Evolutionary conservation across 768 basidiomycete genomes (phyloP).

Genomic region (Candolleomyces eurysporus): DNA sequence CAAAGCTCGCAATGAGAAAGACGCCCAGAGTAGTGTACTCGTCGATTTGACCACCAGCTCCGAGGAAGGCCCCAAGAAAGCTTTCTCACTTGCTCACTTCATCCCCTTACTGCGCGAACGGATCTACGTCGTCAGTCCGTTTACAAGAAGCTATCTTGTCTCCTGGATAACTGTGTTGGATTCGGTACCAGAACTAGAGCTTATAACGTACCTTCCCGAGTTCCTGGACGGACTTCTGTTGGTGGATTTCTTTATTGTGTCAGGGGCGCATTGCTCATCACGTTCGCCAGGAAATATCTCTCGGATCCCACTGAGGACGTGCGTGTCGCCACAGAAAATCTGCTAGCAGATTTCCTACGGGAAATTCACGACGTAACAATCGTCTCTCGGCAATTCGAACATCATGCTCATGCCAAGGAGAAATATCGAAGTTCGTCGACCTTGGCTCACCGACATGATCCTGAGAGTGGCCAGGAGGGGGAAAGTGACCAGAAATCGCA

Average conservation of each 20-base stretch:
- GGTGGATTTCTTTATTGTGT: conserved; percentile 27
- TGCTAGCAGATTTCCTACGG: conserved; percentile 84
- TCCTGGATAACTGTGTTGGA: conserved; percentile 96
- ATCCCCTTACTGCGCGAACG: conserved; percentile 92
- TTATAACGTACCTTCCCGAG: conserved; percentile 92
- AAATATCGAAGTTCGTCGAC: background rate
- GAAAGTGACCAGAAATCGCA: conserved; percentile 16
- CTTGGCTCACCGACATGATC: background rate
- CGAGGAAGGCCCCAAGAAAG: conserved; percentile 55
- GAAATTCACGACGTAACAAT: conserved; percentile 86
- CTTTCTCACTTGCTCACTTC: conserved; percentile 93
- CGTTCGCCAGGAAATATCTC: conserved; percentile 74
- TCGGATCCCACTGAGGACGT: conserved; percentile 96
- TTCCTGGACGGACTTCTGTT: conserved; percentile 92
- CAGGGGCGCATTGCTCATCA: background rate
- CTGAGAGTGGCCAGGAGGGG: background rate
- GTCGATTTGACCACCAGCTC: conserved; percentile 55
- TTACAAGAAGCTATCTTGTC: conserved; percentile 94
- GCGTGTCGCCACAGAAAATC: conserved; percentile 83
- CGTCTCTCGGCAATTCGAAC: conserved; percentile 66
- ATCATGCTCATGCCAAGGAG: conserved; percentile 31
- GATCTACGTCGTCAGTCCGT: conserved; percentile 93
- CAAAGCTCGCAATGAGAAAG: conserved; percentile 58
- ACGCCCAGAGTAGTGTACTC: conserved; percentile 55
- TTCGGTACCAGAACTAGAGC: conserved; percentile 93